phyloP scores from a whole-genome alignment of 73 alveolate genomes.

The Breviolum minutum region DNA sequence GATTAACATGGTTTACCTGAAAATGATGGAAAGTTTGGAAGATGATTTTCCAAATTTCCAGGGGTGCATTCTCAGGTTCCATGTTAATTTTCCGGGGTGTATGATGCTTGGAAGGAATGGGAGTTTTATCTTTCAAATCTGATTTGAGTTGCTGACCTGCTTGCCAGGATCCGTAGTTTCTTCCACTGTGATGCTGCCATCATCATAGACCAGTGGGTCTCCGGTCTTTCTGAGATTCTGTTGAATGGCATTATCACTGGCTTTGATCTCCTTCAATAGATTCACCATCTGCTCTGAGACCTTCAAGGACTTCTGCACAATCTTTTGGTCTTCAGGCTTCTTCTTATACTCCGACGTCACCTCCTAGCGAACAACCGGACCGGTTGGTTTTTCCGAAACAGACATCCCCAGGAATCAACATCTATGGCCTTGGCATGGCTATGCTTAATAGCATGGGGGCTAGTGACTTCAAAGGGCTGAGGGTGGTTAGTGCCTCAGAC shows the following conservation, averaged over 20 bases:
- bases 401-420: too few species aligned
- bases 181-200: background rate
- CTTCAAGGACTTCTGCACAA: background rate
- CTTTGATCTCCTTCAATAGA: background rate
- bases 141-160: background rate
- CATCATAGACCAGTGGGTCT: conserved; percentile 51
- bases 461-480: background rate
- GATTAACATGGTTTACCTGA: too few species aligned
- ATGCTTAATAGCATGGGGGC: background rate
- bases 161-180: conserved; percentile 26
- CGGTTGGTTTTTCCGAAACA: too few species aligned
- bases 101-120: too few species aligned
- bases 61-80: too few species aligned
- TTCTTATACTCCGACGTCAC: too few species aligned
- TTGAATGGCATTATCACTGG: background rate
- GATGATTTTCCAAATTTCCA: too few species aligned
- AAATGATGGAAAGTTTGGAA: too few species aligned
- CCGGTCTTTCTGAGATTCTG: conserved; percentile 14
- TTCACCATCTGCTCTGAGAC: conserved; percentile 32
- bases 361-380: background rate
- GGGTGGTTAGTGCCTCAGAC: background rate
- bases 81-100: too few species aligned
- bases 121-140: too few species aligned
- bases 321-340: background rate
- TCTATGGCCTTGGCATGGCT: too few species aligned